phyloP scores from a whole-genome alignment of 441 rosid species.

The Adansonia gregorii region DNA sequence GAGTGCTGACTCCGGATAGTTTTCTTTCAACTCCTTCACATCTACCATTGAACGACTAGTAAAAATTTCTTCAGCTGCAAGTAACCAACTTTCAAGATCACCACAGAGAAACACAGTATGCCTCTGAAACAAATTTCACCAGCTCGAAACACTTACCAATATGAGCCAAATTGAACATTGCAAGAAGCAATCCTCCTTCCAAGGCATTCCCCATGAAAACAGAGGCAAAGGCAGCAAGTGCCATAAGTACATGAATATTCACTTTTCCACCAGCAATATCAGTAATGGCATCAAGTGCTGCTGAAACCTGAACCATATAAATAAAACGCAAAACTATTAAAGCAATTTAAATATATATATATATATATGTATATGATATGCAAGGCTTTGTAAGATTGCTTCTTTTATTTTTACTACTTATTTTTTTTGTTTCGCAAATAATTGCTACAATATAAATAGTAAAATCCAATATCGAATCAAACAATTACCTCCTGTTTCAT shows the following conservation, averaged over 20 bases:
- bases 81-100: constrained; percentile 20
- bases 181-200: constrained; percentile 95
- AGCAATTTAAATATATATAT: not conserved
- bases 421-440: not conserved
- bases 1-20: constrained; percentile 84
- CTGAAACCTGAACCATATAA: constrained; percentile 63
- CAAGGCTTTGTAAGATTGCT: too few species aligned
- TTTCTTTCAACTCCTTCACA: constrained; percentile 92
- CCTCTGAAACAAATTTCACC: constrained; percentile 9
- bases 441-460: not conserved
- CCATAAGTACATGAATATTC: constrained; percentile 95
- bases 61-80: constrained; percentile 95
- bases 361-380: too few species aligned
- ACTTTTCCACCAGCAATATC: constrained; percentile 90
- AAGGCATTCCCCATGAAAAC: constrained; percentile 84
- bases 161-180: constrained; percentile 98
- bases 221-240: constrained; percentile 90
- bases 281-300: constrained; percentile 83
- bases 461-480: not conserved
- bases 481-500: not conserved
- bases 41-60: constrained; percentile 92
- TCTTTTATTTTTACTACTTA: not conserved
- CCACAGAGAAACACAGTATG: constrained; percentile 15
- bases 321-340: not conserved
- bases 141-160: constrained; percentile 54